Conservation (phyloP, 768 basidiomycete genomes). For the Podaxis rugospora region DNA sequence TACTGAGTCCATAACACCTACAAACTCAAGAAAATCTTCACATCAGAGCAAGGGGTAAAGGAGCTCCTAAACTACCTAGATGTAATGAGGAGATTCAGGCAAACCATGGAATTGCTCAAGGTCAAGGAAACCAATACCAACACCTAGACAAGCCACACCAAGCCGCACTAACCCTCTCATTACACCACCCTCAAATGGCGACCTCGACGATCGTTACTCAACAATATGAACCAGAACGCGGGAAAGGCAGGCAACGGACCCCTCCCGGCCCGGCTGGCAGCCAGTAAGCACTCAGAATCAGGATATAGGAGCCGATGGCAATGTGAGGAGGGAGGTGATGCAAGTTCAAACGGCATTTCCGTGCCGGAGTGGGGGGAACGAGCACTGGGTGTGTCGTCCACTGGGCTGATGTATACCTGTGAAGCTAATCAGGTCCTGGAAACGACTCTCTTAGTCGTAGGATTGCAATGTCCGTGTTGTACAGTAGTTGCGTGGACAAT, state of each 20-base stretch:
- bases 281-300: background rate
- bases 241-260: background rate
- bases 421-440: background rate
- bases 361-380: background rate
- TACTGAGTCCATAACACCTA: no score
- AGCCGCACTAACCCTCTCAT: background rate
- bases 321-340: background rate
- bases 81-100: background rate
- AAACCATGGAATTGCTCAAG: background rate
- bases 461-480: no score
- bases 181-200: background rate
- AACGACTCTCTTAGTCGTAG: no score
- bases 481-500: no score
- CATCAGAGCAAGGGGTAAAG: background rate
- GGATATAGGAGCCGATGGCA: background rate
- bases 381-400: background rate
- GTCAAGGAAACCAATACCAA: background rate
- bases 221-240: background rate
- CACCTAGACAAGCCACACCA: background rate
- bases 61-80: conserved; percentile 2
- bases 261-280: background rate
- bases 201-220: background rate
- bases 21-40: background rate
- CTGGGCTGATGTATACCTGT: background rate
- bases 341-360: background rate